Evolutionary conservation across 345 rosid species (phyloP).

Genomic region (Turritis glabra): DNA sequence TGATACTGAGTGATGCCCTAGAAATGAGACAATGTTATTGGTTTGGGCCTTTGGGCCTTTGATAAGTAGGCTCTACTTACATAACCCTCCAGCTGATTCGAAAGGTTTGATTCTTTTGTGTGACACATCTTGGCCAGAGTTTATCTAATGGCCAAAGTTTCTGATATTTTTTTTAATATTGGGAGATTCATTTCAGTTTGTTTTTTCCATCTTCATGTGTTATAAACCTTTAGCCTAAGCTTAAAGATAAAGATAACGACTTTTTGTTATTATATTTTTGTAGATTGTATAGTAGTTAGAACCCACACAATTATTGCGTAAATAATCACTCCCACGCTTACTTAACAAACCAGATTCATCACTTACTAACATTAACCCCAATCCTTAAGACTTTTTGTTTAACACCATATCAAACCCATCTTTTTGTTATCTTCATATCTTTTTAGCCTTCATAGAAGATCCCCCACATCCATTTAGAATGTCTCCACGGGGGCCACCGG

Average conservation of each 20-base stretch:
- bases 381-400: neutral
- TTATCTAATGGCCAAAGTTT: too few relatives aligned
- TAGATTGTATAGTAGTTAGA: too few relatives aligned
- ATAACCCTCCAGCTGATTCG: neutral
- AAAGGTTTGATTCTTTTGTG: too few relatives aligned
- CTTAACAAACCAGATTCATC: too few relatives aligned
- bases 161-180: too few relatives aligned
- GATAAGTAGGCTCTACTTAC: neutral
- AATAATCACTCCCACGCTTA: slow-evolving; percentile 1
- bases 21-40: neutral
- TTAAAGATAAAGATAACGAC: too few relatives aligned
- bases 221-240: too few relatives aligned
- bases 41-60: slow-evolving; percentile 14
- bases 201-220: too few relatives aligned
- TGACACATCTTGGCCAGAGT: too few relatives aligned
- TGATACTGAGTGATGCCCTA: slow-evolving; percentile 19
- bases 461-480: slow-evolving; percentile 26
- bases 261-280: too few relatives aligned
- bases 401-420: slow-evolving; percentile 14
- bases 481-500: slow-evolving; percentile 48
- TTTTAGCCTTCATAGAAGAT: neutral
- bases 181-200: too few relatives aligned
- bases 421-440: neutral
- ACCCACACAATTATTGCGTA: slow-evolving; percentile 10
- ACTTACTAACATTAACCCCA: neutral